Evolutionary conservation across 257 asterid species (phyloP).

Genomic region (Fraxinus pennsylvanica): DNA sequence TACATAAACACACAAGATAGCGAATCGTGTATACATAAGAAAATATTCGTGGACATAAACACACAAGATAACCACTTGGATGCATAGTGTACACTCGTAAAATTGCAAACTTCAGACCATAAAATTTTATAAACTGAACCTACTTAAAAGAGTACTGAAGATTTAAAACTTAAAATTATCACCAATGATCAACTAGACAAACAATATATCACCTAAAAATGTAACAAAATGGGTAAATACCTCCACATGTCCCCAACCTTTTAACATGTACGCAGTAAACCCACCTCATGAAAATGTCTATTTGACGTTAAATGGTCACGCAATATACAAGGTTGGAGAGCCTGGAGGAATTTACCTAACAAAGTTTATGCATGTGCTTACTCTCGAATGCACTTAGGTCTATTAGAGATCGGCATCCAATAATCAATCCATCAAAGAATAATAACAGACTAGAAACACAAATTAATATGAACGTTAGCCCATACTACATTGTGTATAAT

Average conservation of each 20-base stretch:
- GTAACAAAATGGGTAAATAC: too few relatives aligned
- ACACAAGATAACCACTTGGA: not conserved
- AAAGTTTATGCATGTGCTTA: conserved; percentile 3
- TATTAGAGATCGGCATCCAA: not conserved
- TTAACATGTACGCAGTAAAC: too few relatives aligned
- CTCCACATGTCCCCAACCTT: too few relatives aligned
- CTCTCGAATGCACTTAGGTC: not conserved
- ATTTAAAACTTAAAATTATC: conserved; percentile 8
- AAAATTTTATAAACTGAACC: not conserved
- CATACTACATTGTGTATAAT: not conserved
- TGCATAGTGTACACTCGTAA: not conserved
- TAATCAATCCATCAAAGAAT: not conserved
- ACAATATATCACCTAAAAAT: not conserved
- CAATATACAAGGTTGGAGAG: too few relatives aligned
- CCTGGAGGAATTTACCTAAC: too few relatives aligned
- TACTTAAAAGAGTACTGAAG: not conserved
- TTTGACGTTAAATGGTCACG: too few relatives aligned
- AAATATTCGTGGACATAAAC: not conserved
- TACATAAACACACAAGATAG: not conserved
- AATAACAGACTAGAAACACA: not conserved
- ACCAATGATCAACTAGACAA: conserved; percentile 12
- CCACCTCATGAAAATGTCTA: too few relatives aligned
- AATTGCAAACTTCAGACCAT: not conserved
- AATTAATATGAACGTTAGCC: not conserved
- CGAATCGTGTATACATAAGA: not conserved